Percentiles rank a stretch among this genome's conserved stretches.
Evolutionary conservation across 345 rosid genomes (phyloP).

Genomic region (Litchi chinensis): DNA sequence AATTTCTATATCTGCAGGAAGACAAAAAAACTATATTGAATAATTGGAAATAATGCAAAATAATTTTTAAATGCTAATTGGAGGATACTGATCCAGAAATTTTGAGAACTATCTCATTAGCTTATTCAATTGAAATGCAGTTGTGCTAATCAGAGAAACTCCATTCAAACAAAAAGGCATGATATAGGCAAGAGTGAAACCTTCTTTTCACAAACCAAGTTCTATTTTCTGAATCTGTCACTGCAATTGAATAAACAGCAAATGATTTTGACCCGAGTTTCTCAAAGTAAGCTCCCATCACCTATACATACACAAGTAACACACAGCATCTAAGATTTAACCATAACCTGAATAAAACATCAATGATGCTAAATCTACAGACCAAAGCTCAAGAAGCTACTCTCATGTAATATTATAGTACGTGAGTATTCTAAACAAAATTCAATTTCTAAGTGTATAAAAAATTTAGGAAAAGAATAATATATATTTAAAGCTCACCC

Average conservation of each 20-base stretch:
- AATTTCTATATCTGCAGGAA: slow-evolving; percentile 85
- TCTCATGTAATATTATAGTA: slow-evolving; percentile 17
- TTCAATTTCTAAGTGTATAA: slow-evolving; percentile 13
- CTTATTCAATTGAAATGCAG: slow-evolving; percentile 2
- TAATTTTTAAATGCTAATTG: slow-evolving; percentile 10
- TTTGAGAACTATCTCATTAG: slow-evolving; percentile 7
- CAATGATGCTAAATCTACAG: neutral
- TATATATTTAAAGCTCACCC: slow-evolving; percentile 52
- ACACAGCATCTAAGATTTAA: slow-evolving; percentile 15
- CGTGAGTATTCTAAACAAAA: slow-evolving; percentile 16
- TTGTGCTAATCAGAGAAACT: neutral
- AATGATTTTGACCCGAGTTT: slow-evolving; percentile 90
- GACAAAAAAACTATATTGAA: neutral
- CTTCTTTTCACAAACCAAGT: slow-evolving; percentile 98
- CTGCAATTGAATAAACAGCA: slow-evolving; percentile 98
- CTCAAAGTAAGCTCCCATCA: slow-evolving; percentile 94
- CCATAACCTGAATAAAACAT: slow-evolving; percentile 13
- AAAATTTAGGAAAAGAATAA: slow-evolving; percentile 19
- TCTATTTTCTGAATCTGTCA: slow-evolving; percentile 75
- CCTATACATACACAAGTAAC: slow-evolving; percentile 50
- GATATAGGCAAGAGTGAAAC: slow-evolving; percentile 47
- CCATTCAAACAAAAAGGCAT: slow-evolving; percentile 8
- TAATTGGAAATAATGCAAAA: slow-evolving; percentile 16
- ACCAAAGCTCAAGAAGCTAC: slow-evolving; percentile 26
- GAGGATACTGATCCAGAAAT: slow-evolving; percentile 17